A percentile compares a stretch with the other conserved stretches of the same genome.
phyloP scores from a whole-genome alignment of 1,284 basidiomycete genomes.

The Apiotrichum veenhuisii region DNA sequence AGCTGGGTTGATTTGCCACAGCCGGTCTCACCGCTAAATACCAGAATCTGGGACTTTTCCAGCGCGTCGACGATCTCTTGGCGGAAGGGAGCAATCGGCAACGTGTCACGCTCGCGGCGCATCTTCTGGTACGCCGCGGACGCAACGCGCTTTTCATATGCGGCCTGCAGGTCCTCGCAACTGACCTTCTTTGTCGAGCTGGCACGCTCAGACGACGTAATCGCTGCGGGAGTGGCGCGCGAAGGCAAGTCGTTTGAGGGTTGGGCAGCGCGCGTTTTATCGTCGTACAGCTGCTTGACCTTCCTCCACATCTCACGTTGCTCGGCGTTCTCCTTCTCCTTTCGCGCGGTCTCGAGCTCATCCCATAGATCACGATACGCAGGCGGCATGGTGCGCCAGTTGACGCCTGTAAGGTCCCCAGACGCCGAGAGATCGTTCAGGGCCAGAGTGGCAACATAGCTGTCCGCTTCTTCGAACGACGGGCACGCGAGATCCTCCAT shows the following conservation, averaged over 20 bases:
- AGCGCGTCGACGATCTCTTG: conserved; percentile 69
- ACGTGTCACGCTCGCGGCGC: conserved; percentile 60
- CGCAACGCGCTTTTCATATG: conserved; percentile 61
- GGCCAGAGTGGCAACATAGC: conserved; percentile 83
- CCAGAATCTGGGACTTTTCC: conserved; percentile 77
- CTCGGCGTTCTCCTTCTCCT: conserved; percentile 59
- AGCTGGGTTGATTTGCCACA: conserved; percentile 99
- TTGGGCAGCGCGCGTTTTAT: conserved; percentile 50
- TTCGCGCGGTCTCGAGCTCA: conserved; percentile 70
- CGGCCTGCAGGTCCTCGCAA: conserved; percentile 54
- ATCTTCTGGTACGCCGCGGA: conserved; percentile 72
- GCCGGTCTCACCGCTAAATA: conserved; percentile 95
- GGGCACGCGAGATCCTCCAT: conserved; percentile 85
- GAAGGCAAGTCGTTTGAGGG: neutral
- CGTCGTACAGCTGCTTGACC: conserved; percentile 61
- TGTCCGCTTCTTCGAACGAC: conserved; percentile 74
- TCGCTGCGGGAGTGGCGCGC: neutral
- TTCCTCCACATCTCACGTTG: conserved; percentile 71
- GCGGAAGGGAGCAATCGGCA: conserved; percentile 87
- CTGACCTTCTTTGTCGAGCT: neutral
- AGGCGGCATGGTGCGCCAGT: conserved; percentile 64
- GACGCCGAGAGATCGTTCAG: conserved; percentile 67
- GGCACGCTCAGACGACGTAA: neutral
- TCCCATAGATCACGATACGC: conserved; percentile 89
- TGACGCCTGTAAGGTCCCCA: conserved; percentile 30